phyloP scores from a whole-genome alignment of 202 grass and related monocot genomes.

The Sporobolus alterniflorus region DNA sequence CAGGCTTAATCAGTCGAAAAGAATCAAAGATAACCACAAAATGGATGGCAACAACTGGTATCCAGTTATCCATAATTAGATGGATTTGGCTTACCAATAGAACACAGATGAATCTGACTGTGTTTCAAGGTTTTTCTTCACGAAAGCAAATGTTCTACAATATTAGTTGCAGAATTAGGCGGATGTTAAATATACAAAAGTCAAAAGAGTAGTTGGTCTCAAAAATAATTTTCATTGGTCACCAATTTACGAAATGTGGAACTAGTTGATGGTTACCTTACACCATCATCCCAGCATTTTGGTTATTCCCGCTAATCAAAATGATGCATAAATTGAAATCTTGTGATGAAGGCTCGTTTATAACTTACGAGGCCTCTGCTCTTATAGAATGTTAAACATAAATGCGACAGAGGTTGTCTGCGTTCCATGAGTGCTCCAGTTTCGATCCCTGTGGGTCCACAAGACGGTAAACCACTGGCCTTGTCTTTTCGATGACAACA shows the following conservation, averaged over 20 bases:
- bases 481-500: no score
- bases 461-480: no score
- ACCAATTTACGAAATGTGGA: not conserved
- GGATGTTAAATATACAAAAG: not conserved
- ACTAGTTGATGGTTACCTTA: not conserved
- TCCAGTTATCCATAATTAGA: not conserved
- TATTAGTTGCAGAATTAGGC: not conserved
- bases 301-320: not conserved
- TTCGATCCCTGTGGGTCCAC: no score
- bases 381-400: no score
- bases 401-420: no score
- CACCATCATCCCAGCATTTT: not conserved
- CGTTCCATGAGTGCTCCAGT: no score
- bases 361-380: no score
- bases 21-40: not conserved
- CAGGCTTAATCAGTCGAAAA: constrained; percentile 3
- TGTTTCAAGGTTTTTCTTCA: not conserved
- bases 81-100: not conserved
- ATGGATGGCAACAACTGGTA: not conserved
- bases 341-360: no score
- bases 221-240: not conserved
- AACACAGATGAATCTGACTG: not conserved
- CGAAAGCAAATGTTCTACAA: not conserved
- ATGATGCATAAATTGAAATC: no score
- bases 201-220: not conserved